phyloP scores from a whole-genome alignment of 805 yeast species.

The Dipodascus geniculatus region DNA sequence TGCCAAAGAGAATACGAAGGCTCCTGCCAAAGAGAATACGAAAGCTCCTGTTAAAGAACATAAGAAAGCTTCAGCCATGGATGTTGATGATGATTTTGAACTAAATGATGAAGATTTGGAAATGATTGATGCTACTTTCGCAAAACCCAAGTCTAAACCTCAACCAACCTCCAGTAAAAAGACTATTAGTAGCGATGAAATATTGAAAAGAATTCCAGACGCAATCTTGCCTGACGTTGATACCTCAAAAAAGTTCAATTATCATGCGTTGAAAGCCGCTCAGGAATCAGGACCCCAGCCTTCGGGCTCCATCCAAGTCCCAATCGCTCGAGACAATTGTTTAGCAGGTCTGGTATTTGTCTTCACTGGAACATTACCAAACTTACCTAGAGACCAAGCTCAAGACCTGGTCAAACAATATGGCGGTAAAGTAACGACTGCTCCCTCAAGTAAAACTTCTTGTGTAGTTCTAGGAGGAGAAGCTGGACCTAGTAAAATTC shows the following conservation, averaged over 20 bases:
- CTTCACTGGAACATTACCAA: constrained; percentile 83
- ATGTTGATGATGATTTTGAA: not conserved
- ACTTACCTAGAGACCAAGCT: constrained; percentile 61
- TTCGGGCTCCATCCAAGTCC: constrained; percentile 35
- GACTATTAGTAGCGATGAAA: constrained; percentile 35
- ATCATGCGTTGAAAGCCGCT: constrained; percentile 42
- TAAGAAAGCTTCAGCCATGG: too few species aligned
- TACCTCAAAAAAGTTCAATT: constrained; percentile 40
- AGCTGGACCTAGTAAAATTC: constrained; percentile 93
- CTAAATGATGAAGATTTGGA: not conserved
- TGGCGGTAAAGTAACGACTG: constrained; percentile 79
- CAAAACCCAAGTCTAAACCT: not conserved
- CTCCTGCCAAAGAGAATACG: not conserved
- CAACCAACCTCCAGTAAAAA: not conserved
- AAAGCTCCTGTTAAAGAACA: not conserved
- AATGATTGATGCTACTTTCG: not conserved
- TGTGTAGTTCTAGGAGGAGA: constrained; percentile 88
- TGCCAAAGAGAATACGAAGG: not conserved
- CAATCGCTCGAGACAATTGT: constrained; percentile 79
- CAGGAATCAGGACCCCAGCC: constrained; percentile 13
- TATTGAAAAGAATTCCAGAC: constrained; percentile 58
- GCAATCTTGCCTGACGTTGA: constrained; percentile 50
- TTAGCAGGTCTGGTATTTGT: constrained; percentile 82
- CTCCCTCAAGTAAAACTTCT: constrained; percentile 76
- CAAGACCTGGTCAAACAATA: constrained; percentile 69